A percentile compares a stretch with the other conserved stretches of the same genome.
phyloP scores from a whole-genome alignment of 106 monocot genomes.

The Alisma plantagoaquatica region DNA sequence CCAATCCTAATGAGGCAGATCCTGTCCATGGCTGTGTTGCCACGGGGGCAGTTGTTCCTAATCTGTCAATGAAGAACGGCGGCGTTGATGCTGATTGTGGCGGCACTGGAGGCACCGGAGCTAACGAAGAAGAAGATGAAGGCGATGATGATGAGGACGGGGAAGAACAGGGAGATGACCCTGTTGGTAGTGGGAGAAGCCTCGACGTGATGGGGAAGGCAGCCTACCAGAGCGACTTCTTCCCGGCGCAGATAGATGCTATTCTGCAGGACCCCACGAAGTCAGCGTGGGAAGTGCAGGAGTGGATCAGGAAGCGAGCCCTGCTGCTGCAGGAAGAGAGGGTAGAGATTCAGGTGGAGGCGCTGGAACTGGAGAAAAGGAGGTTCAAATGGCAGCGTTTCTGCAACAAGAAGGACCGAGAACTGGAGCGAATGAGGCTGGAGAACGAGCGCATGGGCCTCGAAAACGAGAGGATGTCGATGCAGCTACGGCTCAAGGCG shows the following conservation, averaged over 20 bases:
- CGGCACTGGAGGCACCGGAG: too few relatives aligned
- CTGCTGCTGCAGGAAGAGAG: constrained; percentile 35
- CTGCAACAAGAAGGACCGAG: constrained; percentile 58
- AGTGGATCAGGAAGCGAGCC: constrained; percentile 23
- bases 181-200: not conserved
- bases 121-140: not conserved
- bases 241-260: constrained; percentile 23
- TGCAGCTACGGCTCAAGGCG: constrained; percentile 32
- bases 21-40: constrained; percentile 6
- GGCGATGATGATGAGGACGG: constrained; percentile 20
- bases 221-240: too few relatives aligned
- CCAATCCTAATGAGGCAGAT: constrained; percentile 13
- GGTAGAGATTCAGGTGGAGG: constrained; percentile 27
- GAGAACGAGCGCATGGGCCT: constrained; percentile 45
- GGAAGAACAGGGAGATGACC: constrained; percentile 5
- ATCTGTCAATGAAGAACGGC: too few relatives aligned
- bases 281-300: constrained; percentile 14
- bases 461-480: constrained; percentile 43
- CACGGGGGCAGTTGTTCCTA: too few relatives aligned
- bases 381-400: constrained; percentile 66
- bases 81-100: too few relatives aligned
- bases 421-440: constrained; percentile 45
- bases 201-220: constrained; percentile 3
- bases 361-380: constrained; percentile 42
- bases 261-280: constrained; percentile 18